Conservation (phyloP, 2,329 filamentous ascomycete species). For the Cephalotrichum gorgonifer region DNA sequence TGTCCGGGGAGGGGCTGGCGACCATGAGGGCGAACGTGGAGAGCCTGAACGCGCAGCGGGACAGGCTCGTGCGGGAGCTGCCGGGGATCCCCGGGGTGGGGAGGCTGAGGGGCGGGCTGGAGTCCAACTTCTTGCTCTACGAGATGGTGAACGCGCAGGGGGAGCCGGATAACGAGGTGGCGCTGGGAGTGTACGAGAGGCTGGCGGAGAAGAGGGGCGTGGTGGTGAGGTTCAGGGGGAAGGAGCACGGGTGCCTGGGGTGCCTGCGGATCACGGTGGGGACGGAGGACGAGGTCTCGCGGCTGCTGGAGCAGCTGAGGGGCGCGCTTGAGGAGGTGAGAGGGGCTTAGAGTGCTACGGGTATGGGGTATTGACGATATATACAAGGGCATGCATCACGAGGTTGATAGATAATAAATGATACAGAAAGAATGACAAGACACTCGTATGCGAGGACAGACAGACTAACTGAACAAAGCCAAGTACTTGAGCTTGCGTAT, state of each 20-base stretch:
- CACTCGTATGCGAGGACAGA: background rate
- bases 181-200: slow-evolving; percentile 70
- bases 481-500: too few species aligned
- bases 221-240: slow-evolving; percentile 86
- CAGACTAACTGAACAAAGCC: too few species aligned
- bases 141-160: slow-evolving; percentile 70
- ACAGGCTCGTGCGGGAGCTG: slow-evolving; percentile 64
- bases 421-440: too few species aligned
- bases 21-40: slow-evolving; percentile 63
- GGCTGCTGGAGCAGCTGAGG: slow-evolving; percentile 62
- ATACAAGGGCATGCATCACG: too few species aligned
- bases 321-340: slow-evolving; percentile 33
- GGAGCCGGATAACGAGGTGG: slow-evolving; percentile 67
- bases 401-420: too few species aligned
- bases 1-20: slow-evolving; percentile 55
- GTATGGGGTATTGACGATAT: too few species aligned
- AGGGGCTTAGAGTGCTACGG: background rate
- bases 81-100: slow-evolving; percentile 71
- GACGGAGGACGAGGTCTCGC: slow-evolving; percentile 74
- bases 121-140: slow-evolving; percentile 83
- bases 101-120: slow-evolving; percentile 65
- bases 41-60: slow-evolving; percentile 65
- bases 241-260: slow-evolving; percentile 80
- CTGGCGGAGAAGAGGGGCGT: slow-evolving; percentile 82
- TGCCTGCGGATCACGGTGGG: slow-evolving; percentile 89